Conservation (phyloP, 495 filamentous ascomycete species). For the Penicillium paxilli region DNA sequence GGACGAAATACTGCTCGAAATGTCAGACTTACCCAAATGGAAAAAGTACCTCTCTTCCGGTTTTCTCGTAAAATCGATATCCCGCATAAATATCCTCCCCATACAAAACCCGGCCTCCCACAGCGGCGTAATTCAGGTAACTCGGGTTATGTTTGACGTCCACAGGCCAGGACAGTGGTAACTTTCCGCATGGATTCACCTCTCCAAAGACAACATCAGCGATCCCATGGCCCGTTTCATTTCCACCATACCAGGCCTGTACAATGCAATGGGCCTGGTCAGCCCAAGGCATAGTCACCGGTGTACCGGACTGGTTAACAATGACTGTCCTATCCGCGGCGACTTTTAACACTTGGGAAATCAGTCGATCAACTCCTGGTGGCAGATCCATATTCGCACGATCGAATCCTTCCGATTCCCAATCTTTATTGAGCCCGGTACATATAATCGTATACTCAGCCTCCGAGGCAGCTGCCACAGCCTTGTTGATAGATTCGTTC, state of each 20-base stretch:
- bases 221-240: conserved; percentile 57
- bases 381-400: conserved; percentile 75
- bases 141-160: conserved; percentile 64
- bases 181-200: conserved; percentile 43
- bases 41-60: conserved; percentile 35
- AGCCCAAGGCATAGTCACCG: conserved; percentile 75
- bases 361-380: conserved; percentile 60
- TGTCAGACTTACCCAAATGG: conserved; percentile 37
- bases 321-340: conserved; percentile 52
- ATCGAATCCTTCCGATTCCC: conserved; percentile 85
- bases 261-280: conserved; percentile 62
- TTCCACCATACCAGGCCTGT: conserved; percentile 67
- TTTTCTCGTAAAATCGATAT: conserved; percentile 80
- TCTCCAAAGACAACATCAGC: conserved; percentile 59
- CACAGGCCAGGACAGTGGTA: conserved; percentile 13
- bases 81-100: conserved; percentile 74
- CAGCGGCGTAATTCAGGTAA: conserved; percentile 66
- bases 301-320: not conserved
- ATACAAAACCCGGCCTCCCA: conserved; percentile 66
- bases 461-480: conserved; percentile 51
- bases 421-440: conserved; percentile 77
- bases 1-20: too few relatives aligned
- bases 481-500: not conserved
- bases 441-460: conserved; percentile 71
- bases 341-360: conserved; percentile 61